Evolutionary conservation across 1,284 basidiomycete genomes (phyloP), one percentile per base, ranked within the genome.

Genomic region (Ustilago curta): DNA sequence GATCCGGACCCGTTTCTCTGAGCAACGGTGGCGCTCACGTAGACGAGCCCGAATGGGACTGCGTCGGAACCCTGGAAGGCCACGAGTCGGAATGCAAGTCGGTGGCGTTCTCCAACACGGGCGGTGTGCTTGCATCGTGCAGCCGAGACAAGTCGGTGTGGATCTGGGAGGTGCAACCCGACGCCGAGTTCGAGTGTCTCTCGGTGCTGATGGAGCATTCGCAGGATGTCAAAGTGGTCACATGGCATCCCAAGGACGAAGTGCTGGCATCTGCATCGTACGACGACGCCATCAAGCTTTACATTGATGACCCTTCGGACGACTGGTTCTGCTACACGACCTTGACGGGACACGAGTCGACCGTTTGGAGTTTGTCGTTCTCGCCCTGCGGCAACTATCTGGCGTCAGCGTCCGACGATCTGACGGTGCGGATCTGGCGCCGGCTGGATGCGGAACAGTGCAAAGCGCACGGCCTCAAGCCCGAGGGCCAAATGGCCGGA

Each of bases 31-130:
- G 65, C 18, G 55, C 54, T 16, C 58, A 63, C 9, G 63, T 59
- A 3, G 66, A 76, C 48, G 76, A 76, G 42, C 76, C 77, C 25
- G 82, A 82, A 35, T 84, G 94, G 92, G 93, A 96, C 80, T 95
- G 94, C 84, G 89, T 92, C 61, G 91, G 91, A 54, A 89, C 93
- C 47, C 86, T 98, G 35, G 95, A 98, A 84, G 97, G 97, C 0
- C 97, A 99, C 84, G 97, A 99, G 85, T 95, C 92, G 53, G 97
- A 99, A 85, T 97, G 95, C 87, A 99, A 99, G 88, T 90, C 91
- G 76, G 92, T 98, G 0, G 92, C 91, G 3, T 99, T 94, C 86
- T 95, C 92, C 19, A 78, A 82, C 31, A 88, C 88, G 25, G 97
- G 95, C 0, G 91, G 89, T 6, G 86, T 97, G 27, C 87, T 99